Conservation (phyloP, 208 protist species). For the Trypanosoma congolense region DNA sequence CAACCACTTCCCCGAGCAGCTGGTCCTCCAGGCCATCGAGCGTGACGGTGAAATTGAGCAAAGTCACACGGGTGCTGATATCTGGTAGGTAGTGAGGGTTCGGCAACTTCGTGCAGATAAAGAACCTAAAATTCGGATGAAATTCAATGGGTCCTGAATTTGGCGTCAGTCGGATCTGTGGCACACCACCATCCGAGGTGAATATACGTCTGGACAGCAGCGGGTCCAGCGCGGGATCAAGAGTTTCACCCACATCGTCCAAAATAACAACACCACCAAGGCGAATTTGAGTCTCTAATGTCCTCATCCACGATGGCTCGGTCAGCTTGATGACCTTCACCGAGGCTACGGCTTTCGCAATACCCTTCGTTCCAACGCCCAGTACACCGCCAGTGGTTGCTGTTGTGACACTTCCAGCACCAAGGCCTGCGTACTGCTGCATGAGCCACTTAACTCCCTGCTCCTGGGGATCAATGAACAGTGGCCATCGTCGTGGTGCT, state of each 20-base stretch:
- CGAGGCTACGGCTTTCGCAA: constrained; percentile 19
- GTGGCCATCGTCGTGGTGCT: constrained; percentile 88
- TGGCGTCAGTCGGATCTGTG: constrained; percentile 84
- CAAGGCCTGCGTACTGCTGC: constrained; percentile 55
- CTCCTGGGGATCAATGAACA: constrained; percentile 95
- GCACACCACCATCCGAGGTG: constrained; percentile 56
- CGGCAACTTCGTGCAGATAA: constrained; percentile 94
- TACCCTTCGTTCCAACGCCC: constrained; percentile 19
- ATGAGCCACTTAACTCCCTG: constrained; percentile 94
- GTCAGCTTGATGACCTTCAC: constrained; percentile 86
- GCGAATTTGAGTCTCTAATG: constrained; percentile 90
- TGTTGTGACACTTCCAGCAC: constrained; percentile 12
- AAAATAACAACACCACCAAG: constrained; percentile 91
- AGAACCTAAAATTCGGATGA: constrained; percentile 90
- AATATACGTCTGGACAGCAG: constrained; percentile 89
- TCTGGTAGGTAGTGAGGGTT: constrained; percentile 96
- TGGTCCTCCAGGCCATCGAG: constrained; percentile 93
- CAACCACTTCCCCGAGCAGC: constrained; percentile 92
- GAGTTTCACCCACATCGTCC: constrained; percentile 93
- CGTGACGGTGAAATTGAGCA: constrained; percentile 98
- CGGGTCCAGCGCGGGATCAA: constrained; percentile 93
- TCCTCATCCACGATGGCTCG: constrained; percentile 89
- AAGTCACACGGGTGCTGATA: constrained; percentile 92
- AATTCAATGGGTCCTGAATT: constrained; percentile 89
- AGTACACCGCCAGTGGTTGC: constrained; percentile 22